These are phyloP conservation scores for Hanseniaspora valbyensis DNA, from an alignment of 805 yeast genomes.

Conservation along the genomic window DNA sequence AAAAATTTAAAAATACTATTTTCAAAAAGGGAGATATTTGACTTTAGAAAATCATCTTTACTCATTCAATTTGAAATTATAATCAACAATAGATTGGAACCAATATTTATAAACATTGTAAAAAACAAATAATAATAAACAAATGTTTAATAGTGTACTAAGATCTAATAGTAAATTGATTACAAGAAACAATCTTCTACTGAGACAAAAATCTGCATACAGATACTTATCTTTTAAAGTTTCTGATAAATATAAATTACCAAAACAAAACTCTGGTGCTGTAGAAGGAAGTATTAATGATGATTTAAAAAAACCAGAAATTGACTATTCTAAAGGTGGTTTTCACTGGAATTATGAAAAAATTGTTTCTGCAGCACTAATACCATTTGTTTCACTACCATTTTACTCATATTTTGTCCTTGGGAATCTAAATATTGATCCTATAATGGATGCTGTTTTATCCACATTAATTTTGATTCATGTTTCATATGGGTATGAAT, in stretches of 20 bases:
- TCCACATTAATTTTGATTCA: slow-evolving; percentile 50
- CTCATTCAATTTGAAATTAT: too few relatives aligned
- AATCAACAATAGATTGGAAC: too few relatives aligned
- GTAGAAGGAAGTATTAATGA: slow-evolving; percentile 65
- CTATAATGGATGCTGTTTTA: slow-evolving; percentile 46
- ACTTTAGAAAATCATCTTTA: too few relatives aligned
- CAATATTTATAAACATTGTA: too few relatives aligned
- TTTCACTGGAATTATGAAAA: slow-evolving; percentile 67
- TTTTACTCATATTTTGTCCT: slow-evolving; percentile 29
- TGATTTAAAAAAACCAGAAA: slow-evolving; percentile 50
- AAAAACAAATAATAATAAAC: too few relatives aligned
- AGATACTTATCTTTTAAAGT: slow-evolving; percentile 18
- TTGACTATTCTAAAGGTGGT: slow-evolving; percentile 52
- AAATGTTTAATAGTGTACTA: neutral
- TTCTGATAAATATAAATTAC: slow-evolving; percentile 32
- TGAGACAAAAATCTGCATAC: neutral
- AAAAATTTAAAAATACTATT: too few relatives aligned
- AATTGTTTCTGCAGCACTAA: slow-evolving; percentile 44
- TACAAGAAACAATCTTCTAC: neutral
- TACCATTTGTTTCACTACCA: slow-evolving; percentile 56
- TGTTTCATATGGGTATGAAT: slow-evolving; percentile 58
- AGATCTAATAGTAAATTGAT: neutral
- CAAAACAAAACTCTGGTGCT: slow-evolving; percentile 62
- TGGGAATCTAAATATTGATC: slow-evolving; percentile 29
- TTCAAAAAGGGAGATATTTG: too few relatives aligned